Conservation (phyloP, 768 basidiomycete genomes). For the Hypsizygus marmoreus region DNA sequence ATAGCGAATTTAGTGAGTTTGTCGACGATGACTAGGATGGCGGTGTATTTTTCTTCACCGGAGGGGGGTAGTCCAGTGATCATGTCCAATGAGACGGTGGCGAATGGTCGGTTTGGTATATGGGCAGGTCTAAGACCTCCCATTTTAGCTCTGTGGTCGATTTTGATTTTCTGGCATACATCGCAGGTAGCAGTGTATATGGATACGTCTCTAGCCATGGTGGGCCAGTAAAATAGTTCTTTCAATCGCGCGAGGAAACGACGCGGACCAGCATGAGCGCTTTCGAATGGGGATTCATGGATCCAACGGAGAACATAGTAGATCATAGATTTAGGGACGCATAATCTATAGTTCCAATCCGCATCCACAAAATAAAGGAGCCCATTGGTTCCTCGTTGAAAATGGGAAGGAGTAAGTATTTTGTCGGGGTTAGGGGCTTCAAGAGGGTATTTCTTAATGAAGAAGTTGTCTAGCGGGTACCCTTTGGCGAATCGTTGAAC, state of each 20-base stretch:
- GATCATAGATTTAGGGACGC: slow-evolving; percentile 13
- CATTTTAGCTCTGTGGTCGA: slow-evolving; percentile 11
- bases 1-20: slow-evolving; percentile 25
- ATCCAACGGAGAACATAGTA: slow-evolving; percentile 12
- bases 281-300: slow-evolving; percentile 19
- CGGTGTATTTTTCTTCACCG: slow-evolving; percentile 12
- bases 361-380: slow-evolving; percentile 21
- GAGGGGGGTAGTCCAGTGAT: slow-evolving; percentile 25
- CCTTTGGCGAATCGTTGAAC: background rate
- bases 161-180: slow-evolving; percentile 27
- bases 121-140: slow-evolving; percentile 22
- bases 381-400: slow-evolving; percentile 6
- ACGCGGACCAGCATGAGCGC: slow-evolving; percentile 8
- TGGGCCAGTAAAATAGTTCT: slow-evolving; percentile 4
- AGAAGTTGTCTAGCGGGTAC: background rate
- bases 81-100: slow-evolving; percentile 20
- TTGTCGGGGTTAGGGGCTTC: background rate
- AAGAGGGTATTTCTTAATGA: background rate
- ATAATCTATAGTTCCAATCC: slow-evolving; percentile 18
- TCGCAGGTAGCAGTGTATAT: slow-evolving; percentile 19
- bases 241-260: slow-evolving; percentile 12
- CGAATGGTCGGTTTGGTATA: slow-evolving; percentile 21
- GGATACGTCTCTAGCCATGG: slow-evolving; percentile 12
- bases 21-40: slow-evolving; percentile 24
- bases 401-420: slow-evolving; percentile 9